A percentile compares a stretch with the other conserved stretches of the same genome.
These are phyloP conservation scores for Gardenia jasminoides DNA, from an alignment of 257 asterid species.

Conservation along the genomic window DNA sequence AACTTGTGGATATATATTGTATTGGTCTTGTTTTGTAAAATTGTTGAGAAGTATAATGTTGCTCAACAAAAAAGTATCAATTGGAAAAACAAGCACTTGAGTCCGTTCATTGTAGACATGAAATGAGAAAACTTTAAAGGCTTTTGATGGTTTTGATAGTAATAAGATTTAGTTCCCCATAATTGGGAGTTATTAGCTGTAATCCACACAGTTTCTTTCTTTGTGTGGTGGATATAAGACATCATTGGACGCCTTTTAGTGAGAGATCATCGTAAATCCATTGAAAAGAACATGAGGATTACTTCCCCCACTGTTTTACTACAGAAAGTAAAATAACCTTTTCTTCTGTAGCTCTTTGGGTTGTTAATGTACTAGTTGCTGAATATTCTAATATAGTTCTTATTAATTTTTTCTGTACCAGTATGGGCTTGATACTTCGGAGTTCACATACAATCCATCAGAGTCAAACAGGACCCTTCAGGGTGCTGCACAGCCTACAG, in stretches of 20 bases:
- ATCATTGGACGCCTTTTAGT: neutral
- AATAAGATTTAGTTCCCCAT: neutral
- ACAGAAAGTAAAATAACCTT: neutral
- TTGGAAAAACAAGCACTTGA: neutral
- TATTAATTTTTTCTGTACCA: conserved; percentile 27
- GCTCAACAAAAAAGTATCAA: neutral
- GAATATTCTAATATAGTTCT: conserved; percentile 3
- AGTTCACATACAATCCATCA: conserved; percentile 90
- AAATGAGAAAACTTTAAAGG: neutral
- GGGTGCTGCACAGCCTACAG: conserved; percentile 59
- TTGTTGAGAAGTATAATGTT: neutral
- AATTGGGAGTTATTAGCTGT: neutral
- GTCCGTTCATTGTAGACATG: neutral
- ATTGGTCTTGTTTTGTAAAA: neutral
- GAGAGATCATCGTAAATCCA: neutral
- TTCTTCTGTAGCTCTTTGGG: too few species aligned
- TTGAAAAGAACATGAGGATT: neutral
- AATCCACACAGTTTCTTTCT: neutral
- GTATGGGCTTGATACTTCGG: conserved; percentile 97
- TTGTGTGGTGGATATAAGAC: neutral
- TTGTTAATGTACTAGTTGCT: neutral
- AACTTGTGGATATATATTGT: neutral
- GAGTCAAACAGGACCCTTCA: conserved; percentile 74
- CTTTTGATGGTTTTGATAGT: neutral
- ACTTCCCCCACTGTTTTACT: neutral